Evolutionary conservation across 495 filamentous ascomycete genomes (phyloP), one percentile per base, ranked within the genome.

Genomic region (Trichoderma virens): DNA sequence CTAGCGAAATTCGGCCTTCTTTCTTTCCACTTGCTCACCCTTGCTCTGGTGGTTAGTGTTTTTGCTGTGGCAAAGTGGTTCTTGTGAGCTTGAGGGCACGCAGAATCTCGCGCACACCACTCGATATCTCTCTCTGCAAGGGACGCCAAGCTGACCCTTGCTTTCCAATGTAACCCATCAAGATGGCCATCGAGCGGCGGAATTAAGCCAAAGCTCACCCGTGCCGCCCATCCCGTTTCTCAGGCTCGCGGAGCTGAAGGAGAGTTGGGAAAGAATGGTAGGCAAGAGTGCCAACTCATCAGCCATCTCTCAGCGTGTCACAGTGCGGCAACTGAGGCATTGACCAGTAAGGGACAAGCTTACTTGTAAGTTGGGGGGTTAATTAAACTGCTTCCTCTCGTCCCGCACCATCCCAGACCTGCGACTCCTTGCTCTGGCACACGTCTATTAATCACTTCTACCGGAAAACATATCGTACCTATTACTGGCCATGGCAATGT

Each of bases 331-430:
- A 7, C 5, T 45, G 41, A 20, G n/a, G 18, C 8, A 20, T 28
- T 56, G 51, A 30, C 25, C 13, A 31, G 43, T n/a, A n/a, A 56
- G 9, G 25, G 25, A 27, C 5, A 13, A 28, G 7, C 9, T 56
- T 16, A 25, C 1, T 27, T 30, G 18, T 23, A 8, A 8, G 51
- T 28, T 56, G 25, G 23, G 51, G 25, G 27, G 13, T 56, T 56
- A 56, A 56, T 56, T 30, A 56, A 56, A 30, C 51, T 56, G 51
- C 27, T 56, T 56, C 51, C 5, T 56, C 51, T n/a, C 20, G 25
- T 56, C 25, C 51, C 51, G 51, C 51, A 56, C 51, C 51, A 56
- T 56, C 23, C n/a, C 25, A 56, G 4, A 56, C 25, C 25, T 56
- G 51, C 51, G 18, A 56, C 47, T 2, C 47, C 25, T 2, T 56